These are phyloP conservation scores for Spirogloea muscicola DNA, from an alignment of 139 green algal genomes.

Conservation along the genomic window DNA sequence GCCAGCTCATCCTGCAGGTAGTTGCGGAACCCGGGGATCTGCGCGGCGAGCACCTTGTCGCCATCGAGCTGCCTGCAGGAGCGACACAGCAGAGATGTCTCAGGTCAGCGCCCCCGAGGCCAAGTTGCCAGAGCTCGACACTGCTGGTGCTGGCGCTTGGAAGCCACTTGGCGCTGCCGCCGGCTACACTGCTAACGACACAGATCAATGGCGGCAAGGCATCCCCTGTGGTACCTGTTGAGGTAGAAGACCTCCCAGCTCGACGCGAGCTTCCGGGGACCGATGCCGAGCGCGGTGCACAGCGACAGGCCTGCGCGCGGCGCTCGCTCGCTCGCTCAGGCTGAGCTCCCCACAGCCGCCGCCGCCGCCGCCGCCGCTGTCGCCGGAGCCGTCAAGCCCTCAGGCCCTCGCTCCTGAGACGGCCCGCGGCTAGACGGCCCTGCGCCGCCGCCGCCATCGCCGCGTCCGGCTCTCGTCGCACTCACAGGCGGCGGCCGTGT, in stretches of 20 bases:
- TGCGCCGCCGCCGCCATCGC: too few species aligned
- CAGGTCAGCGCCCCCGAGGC: neutral
- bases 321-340: too few species aligned
- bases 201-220: neutral
- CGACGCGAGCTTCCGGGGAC: too few species aligned
- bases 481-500: too few species aligned
- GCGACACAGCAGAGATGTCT: neutral
- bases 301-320: too few species aligned
- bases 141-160: neutral
- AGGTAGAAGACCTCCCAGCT: slow-evolving; percentile 34
- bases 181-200: neutral
- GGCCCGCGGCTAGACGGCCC: too few species aligned
- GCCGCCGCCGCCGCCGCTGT: too few species aligned
- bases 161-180: neutral
- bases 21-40: neutral
- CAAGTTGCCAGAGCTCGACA: neutral
- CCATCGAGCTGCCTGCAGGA: slow-evolving; percentile 16
- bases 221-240: slow-evolving; percentile 14
- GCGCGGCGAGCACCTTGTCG: neutral
- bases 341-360: too few species aligned
- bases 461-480: too few species aligned
- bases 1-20: neutral
- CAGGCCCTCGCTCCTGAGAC: too few species aligned
- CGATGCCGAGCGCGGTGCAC: too few species aligned
- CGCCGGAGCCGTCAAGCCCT: too few species aligned